Evolutionary conservation across 2,329 filamentous ascomycete genomes (phyloP).

Genomic region (Colletotrichum sp.): DNA sequence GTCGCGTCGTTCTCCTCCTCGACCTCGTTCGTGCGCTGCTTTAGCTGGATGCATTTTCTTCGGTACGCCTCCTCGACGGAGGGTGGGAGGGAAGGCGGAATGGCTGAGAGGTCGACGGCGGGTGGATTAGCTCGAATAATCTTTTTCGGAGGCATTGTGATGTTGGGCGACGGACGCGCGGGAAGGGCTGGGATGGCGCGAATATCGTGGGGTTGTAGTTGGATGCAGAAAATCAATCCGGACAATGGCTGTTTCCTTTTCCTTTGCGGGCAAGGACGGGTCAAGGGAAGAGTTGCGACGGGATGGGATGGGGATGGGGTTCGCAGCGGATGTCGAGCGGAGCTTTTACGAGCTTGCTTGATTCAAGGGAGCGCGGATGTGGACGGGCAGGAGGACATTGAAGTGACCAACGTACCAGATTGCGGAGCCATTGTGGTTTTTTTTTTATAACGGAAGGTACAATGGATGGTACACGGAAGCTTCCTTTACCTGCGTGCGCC

Average conservation of each 20-base stretch:
- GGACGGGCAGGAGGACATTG: not conserved
- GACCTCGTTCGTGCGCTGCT: conserved; percentile 88
- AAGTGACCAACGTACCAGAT: conserved; percentile 18
- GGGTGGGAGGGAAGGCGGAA: conserved; percentile 73
- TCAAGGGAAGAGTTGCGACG: not conserved
- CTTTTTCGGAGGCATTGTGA: conserved; percentile 40
- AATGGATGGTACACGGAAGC: not conserved
- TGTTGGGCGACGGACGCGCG: not conserved
- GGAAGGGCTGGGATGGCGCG: not conserved
- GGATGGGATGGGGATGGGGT: conserved; percentile 5
- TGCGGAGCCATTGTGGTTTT: conserved; percentile 19
- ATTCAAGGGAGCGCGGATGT: not conserved
- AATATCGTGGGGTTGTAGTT: not conserved
- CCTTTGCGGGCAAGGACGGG: not conserved
- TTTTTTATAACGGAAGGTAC: not conserved
- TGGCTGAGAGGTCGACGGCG: conserved; percentile 41
- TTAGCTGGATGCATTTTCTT: conserved; percentile 93
- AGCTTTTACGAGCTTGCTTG: conserved; percentile 14
- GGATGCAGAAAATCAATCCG: not conserved
- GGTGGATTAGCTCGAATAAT: conserved; percentile 39
- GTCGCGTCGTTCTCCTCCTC: conserved; percentile 90
- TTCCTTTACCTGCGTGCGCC: not conserved
- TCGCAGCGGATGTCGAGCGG: conserved; percentile 18
- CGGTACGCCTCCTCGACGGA: conserved; percentile 96
- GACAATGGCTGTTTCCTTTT: not conserved